Percentiles rank a stretch among this genome's conserved stretches.
Evolutionary conservation across 2,329 filamentous ascomycete genomes (phyloP).

Genomic region (Pseudogymnoascus sp.): DNA sequence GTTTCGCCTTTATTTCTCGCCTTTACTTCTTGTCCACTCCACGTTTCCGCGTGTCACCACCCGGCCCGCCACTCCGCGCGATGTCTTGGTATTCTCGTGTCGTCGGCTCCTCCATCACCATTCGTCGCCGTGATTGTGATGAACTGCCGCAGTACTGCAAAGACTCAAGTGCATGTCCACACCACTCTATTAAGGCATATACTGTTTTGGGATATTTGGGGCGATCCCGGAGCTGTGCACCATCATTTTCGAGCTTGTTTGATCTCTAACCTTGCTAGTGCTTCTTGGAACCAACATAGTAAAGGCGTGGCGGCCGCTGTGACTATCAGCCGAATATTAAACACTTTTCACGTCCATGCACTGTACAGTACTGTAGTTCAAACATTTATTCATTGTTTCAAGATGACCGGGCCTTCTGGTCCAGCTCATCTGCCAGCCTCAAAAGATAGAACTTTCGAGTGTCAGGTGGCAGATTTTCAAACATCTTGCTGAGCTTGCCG

Average conservation of each 20-base stretch:
- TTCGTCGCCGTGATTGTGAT: neutral
- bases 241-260: neutral
- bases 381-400: neutral
- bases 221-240: neutral
- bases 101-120: neutral
- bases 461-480: constrained; percentile 57
- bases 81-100: neutral
- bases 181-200: neutral
- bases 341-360: neutral
- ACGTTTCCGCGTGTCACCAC: constrained; percentile 3
- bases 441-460: constrained; percentile 69
- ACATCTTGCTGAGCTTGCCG: constrained; percentile 55
- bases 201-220: neutral
- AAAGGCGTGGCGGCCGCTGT: neutral
- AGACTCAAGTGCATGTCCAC: neutral
- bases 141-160: neutral
- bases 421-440: constrained; percentile 63
- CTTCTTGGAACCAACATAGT: neutral
- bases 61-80: neutral
- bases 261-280: neutral
- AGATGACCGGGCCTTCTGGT: constrained; percentile 12
- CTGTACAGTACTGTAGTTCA: neutral
- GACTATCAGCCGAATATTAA: neutral
- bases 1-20: neutral
- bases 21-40: neutral